Evolutionary conservation across 1,284 basidiomycete species (phyloP), one percentile per base, ranked within the genome.

Genomic region (Hortiboletus rubellus): DNA sequence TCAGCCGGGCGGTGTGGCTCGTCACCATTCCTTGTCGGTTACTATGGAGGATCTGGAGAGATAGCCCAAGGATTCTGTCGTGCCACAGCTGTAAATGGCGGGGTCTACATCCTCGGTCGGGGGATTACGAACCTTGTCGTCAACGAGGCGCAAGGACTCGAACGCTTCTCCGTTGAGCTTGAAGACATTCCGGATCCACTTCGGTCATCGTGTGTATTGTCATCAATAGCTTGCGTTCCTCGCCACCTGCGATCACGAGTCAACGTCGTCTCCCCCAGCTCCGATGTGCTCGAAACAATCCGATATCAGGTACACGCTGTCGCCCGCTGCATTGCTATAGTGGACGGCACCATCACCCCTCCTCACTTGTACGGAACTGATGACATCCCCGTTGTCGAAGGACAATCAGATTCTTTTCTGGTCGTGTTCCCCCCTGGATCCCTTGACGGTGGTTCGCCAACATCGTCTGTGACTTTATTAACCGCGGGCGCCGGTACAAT

Each of bases 1-100:
- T 92, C 94, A 1, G 77, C 87, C 14, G 96, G 96, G 2, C 81
- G 92, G 34, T 98, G 97, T 68, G 96, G 96, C 7, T 76, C 91
- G 11, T 94, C 92, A 0, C 87, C 96, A 0, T 98, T 96, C 74
- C 83, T 99, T 15, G 82, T 98, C 6, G 94, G 93, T 0, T 95
- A 98, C 66, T 98, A 98, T 70, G 96, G 96, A 33, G 94, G 95
- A 5, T 79, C 88, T 0, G 94, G 95, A 3, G 95, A 97, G 68
- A 85, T 96, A n/a, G 83, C 91, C 0, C 94, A 97, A 72, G 94
- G 93, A 1, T 98, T 96, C 71, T 96, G 94, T 72, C 91, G 94
- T 36, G 84, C 88, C 7, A 83, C 91, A 37, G 94, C 95, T 3
- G 94, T 97, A 7, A 82, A 83, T 60, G 93, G 94, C 10, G 88